Conservation (phyloP, 176 grass and related monocot genomes). For the Luzula sylvatica region DNA sequence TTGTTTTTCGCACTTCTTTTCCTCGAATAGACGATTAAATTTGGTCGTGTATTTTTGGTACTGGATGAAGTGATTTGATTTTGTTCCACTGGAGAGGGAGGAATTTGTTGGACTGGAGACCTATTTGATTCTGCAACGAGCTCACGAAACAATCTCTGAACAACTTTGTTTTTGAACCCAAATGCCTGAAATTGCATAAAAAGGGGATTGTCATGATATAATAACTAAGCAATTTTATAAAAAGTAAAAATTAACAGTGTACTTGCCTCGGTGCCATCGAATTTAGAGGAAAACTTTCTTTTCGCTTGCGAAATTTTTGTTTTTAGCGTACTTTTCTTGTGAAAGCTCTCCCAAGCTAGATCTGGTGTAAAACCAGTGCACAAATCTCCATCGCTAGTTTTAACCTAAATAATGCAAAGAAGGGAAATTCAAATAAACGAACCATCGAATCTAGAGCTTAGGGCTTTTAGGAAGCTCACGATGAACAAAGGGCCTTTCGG, state of each 20-base stretch:
- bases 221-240: background rate
- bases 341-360: slow-evolving; percentile 73
- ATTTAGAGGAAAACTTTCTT: slow-evolving; percentile 55
- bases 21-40: slow-evolving; percentile 20
- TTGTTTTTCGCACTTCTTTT: slow-evolving; percentile 39
- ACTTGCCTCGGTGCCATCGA: slow-evolving; percentile 79
- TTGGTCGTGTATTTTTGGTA: slow-evolving; percentile 22
- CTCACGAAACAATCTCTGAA: slow-evolving; percentile 83
- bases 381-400: slow-evolving; percentile 42
- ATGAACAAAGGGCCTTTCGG: slow-evolving; percentile 58
- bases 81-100: slow-evolving; percentile 13
- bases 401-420: slow-evolving; percentile 35
- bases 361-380: slow-evolving; percentile 57
- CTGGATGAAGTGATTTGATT: slow-evolving; percentile 7
- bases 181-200: slow-evolving; percentile 59
- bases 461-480: slow-evolving; percentile 23
- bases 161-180: slow-evolving; percentile 75
- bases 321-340: slow-evolving; percentile 52
- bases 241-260: background rate
- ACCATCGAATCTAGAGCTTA: background rate
- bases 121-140: slow-evolving; percentile 47
- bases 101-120: too few species aligned
- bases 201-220: background rate
- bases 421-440: too few species aligned
- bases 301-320: slow-evolving; percentile 39